These are phyloP conservation scores for Schizophyllum amplum DNA, from an alignment of 1,284 basidiomycete species.

Conservation along the genomic window DNA sequence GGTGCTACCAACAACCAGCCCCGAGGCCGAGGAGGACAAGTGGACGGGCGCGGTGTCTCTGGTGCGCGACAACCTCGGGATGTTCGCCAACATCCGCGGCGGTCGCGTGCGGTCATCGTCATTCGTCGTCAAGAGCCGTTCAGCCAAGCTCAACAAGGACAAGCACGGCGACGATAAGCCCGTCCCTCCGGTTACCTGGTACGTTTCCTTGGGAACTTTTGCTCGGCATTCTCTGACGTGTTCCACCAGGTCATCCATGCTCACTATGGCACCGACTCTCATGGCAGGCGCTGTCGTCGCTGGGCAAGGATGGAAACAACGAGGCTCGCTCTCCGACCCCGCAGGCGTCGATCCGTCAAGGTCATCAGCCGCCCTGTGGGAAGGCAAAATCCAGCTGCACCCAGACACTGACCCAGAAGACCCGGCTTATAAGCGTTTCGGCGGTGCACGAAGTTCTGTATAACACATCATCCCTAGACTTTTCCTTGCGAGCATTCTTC, in stretches of 20 bases:
- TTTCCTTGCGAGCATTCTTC: neutral
- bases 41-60: conserved; percentile 49
- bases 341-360: conserved; percentile 68
- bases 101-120: conserved; percentile 79
- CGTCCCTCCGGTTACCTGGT: neutral
- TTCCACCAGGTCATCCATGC: conserved; percentile 41
- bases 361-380: conserved; percentile 72
- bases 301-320: conserved; percentile 55
- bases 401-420: conserved; percentile 61
- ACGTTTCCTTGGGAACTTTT: conserved; percentile 1
- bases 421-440: conserved; percentile 32
- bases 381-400: conserved; percentile 80
- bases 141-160: conserved; percentile 44
- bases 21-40: conserved; percentile 39
- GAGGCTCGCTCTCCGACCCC: conserved; percentile 64
- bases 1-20: conserved; percentile 55
- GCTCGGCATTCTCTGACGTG: conserved; percentile 14
- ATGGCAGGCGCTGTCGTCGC: conserved; percentile 83
- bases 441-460: neutral
- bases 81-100: conserved; percentile 78
- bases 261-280: conserved; percentile 86
- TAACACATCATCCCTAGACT: neutral
- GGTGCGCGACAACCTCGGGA: conserved; percentile 79
- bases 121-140: conserved; percentile 74
- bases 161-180: conserved; percentile 14